A percentile compares a stretch with the other conserved stretches of the same genome.
Conservation (phyloP, 352 stramenopile species). For the Albugo laibachii region DNA sequence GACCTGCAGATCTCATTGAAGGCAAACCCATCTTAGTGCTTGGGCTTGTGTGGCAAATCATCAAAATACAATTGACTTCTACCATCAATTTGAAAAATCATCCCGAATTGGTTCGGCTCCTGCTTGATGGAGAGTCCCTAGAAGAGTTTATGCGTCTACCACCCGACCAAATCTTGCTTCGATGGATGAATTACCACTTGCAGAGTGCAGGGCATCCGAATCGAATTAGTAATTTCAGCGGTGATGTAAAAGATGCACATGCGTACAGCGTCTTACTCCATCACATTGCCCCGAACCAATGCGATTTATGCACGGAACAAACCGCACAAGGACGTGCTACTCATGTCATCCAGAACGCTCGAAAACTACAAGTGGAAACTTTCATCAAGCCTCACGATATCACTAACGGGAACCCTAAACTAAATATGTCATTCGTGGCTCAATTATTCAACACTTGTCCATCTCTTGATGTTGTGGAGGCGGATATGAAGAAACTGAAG, state of each 20-base stretch:
- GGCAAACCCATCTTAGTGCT: conserved; percentile 80
- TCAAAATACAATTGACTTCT: conserved; percentile 85
- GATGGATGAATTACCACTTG: conserved; percentile 90
- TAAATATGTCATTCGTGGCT: conserved; percentile 81
- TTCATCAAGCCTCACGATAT: conserved; percentile 87
- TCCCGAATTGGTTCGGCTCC: conserved; percentile 74
- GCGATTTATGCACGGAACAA: conserved; percentile 35
- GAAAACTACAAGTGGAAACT: conserved; percentile 66
- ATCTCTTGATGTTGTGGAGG: conserved; percentile 59
- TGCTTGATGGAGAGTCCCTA: conserved; percentile 73
- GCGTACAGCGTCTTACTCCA: conserved; percentile 77
- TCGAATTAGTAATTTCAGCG: conserved; percentile 61
- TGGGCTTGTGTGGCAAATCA: conserved; percentile 86
- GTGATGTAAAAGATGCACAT: conserved; percentile 61
- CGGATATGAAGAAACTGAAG: conserved; percentile 70
- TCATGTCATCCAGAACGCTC: conserved; percentile 71
- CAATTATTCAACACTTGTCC: conserved; percentile 86
- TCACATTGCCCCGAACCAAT: conserved; percentile 62
- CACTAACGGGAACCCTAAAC: conserved; percentile 81
- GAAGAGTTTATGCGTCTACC: conserved; percentile 81
- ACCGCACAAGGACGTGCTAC: conserved; percentile 38
- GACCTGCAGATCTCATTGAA: conserved; percentile 63
- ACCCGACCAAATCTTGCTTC: conserved; percentile 80
- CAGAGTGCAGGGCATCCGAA: conserved; percentile 47
- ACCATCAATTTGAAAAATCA: conserved; percentile 86